phyloP scores from a whole-genome alignment of 495 filamentous ascomycete species.

The Lasiosphaeria hispida region DNA sequence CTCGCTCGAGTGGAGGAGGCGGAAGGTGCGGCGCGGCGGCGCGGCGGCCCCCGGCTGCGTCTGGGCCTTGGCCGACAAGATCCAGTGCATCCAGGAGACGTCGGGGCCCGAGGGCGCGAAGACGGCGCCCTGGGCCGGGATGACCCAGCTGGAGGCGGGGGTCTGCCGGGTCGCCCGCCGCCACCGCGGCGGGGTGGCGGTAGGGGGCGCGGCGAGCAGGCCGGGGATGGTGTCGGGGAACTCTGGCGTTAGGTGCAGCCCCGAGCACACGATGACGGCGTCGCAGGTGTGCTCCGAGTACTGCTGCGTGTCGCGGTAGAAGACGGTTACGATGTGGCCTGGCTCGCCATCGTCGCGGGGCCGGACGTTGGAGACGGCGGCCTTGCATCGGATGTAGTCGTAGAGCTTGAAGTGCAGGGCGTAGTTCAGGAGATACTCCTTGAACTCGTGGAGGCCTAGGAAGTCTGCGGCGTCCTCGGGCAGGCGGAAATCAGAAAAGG shows the following conservation, averaged over 20 bases:
- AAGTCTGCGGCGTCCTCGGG: conserved; percentile 27
- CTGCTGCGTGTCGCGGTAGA: not conserved
- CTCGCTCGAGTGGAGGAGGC: conserved; percentile 34
- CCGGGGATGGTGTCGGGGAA: conserved; percentile 20
- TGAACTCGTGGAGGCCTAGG: conserved; percentile 23
- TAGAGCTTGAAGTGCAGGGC: not conserved
- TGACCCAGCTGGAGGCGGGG: not conserved
- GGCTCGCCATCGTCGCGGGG: conserved; percentile 3
- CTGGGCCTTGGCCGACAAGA: not conserved
- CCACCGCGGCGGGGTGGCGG: too few relatives aligned
- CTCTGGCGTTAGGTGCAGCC: conserved; percentile 34
- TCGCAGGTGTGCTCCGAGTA: conserved; percentile 26
- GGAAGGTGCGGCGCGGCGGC: not conserved
- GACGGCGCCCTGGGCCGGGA: not conserved
- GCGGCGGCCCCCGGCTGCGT: not conserved
- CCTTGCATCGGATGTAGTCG: conserved; percentile 5
- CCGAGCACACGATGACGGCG: conserved; percentile 37
- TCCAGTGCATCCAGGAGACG: not conserved
- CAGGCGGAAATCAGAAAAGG: conserved; percentile 34
- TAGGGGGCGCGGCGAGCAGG: not conserved
- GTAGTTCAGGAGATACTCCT: conserved; percentile 24
- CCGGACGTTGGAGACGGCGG: not conserved
- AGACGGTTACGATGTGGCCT: conserved; percentile 24
- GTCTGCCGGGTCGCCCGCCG: too few relatives aligned
- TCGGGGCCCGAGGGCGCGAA: not conserved